Percentiles rank a stretch among this genome's conserved stretches.
Evolutionary conservation across 2,329 filamentous ascomycete species (phyloP).

Genomic region (Ophiostoma tasmaniense): DNA sequence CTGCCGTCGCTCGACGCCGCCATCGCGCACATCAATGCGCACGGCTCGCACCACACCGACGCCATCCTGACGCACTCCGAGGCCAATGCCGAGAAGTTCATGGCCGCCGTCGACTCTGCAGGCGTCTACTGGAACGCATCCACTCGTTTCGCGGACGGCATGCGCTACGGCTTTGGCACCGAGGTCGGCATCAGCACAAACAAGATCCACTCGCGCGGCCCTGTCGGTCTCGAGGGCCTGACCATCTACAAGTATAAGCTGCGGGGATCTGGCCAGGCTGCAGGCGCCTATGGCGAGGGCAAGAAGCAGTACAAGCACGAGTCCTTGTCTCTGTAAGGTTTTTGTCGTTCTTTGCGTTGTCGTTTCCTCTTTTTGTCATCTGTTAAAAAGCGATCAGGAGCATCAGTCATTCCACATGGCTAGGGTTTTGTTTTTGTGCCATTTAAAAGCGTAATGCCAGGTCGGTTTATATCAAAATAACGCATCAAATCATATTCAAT

Average conservation of each 20-base stretch:
- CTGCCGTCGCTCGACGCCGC: constrained; percentile 62
- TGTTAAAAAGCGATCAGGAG: not conserved
- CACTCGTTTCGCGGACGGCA: constrained; percentile 89
- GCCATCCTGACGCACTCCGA: constrained; percentile 68
- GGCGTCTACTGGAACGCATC: constrained; percentile 97
- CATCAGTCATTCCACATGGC: not conserved
- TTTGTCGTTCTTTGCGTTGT: not conserved
- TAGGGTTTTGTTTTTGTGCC: not conserved
- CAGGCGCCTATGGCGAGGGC: constrained; percentile 62
- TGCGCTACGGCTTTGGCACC: constrained; percentile 94
- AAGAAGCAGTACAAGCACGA: constrained; percentile 54
- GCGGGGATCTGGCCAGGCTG: constrained; percentile 73
- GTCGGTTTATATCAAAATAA: not conserved
- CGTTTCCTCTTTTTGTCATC: not conserved
- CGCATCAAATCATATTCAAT: not conserved
- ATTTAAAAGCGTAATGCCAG: not conserved
- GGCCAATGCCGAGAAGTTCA: constrained; percentile 68
- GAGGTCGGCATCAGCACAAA: constrained; percentile 98
- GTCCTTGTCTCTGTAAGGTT: constrained; percentile 34
- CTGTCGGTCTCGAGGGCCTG: constrained; percentile 86
- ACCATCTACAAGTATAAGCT: constrained; percentile 98
- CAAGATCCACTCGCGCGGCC: constrained; percentile 91
- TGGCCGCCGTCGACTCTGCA: constrained; percentile 75
- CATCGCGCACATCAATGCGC: constrained; percentile 79
- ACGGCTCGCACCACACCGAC: constrained; percentile 93